These are phyloP conservation scores for Gnaphalium uliginosum DNA, from an alignment of 129 eudicot species.

Conservation along the genomic window DNA sequence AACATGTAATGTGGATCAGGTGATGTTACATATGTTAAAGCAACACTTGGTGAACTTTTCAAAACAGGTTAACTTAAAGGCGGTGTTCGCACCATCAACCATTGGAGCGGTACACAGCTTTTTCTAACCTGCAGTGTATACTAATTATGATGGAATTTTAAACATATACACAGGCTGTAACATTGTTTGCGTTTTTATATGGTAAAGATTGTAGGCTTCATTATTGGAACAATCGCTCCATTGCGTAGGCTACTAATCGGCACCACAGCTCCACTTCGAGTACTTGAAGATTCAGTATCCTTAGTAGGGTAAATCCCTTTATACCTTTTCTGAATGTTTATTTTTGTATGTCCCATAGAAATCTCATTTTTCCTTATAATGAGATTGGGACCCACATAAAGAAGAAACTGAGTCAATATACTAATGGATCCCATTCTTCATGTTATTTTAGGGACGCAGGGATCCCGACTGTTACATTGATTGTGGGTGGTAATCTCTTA, in stretches of 20 bases:
- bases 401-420: not conserved
- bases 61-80: conserved; percentile 48
- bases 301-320: conserved; percentile 49
- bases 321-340: not conserved
- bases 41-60: conserved; percentile 26
- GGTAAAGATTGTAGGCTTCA: conserved; percentile 54
- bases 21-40: conserved; percentile 27
- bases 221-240: conserved; percentile 48
- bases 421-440: not conserved
- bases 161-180: not conserved
- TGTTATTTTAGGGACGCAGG: conserved; percentile 43
- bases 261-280: conserved; percentile 58
- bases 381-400: too few species aligned
- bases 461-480: conserved; percentile 47
- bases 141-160: not conserved
- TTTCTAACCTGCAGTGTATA: not conserved
- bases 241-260: conserved; percentile 58
- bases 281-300: conserved; percentile 45
- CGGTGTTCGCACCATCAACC: conserved; percentile 74
- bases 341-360: not conserved
- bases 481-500: conserved; percentile 55
- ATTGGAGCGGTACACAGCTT: conserved; percentile 56
- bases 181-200: not conserved
- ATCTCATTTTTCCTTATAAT: not conserved
- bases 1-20: conserved; percentile 13